A percentile compares a stretch with the other conserved stretches of the same genome.
phyloP scores from a whole-genome alignment of 1,284 basidiomycete genomes.

The Baeospora myosura region DNA sequence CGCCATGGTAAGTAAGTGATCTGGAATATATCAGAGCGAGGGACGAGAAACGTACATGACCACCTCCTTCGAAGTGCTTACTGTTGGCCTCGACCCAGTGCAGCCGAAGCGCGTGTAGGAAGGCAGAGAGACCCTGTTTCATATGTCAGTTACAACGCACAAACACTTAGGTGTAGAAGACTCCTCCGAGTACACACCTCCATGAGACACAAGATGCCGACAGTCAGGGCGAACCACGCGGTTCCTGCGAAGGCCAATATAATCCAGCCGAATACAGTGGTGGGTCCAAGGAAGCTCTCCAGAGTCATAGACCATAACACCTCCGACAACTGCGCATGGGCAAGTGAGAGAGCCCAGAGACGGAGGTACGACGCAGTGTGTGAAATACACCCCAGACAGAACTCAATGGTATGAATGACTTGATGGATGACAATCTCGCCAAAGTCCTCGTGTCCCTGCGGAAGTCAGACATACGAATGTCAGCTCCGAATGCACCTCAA shows the following conservation, averaged over 20 bases:
- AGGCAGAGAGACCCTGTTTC: constrained; percentile 82
- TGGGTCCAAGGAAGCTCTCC: constrained; percentile 46
- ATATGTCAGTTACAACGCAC: not conserved
- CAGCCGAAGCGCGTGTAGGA: constrained; percentile 92
- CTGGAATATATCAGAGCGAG: constrained; percentile 11
- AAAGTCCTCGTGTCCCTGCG: constrained; percentile 78
- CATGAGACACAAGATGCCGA: constrained; percentile 83
- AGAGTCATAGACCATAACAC: constrained; percentile 90
- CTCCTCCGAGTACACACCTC: constrained; percentile 60
- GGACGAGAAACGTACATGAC: constrained; percentile 58
- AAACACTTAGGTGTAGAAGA: not conserved
- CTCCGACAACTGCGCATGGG: constrained; percentile 95
- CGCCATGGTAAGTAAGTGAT: constrained; percentile 22
- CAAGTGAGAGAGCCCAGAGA: constrained; percentile 96
- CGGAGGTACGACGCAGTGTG: constrained; percentile 99
- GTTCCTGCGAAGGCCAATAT: constrained; percentile 59
- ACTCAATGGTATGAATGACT: constrained; percentile 97
- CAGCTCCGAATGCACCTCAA: not conserved
- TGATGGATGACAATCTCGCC: constrained; percentile 95
- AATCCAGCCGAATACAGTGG: constrained; percentile 52
- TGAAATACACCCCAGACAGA: constrained; percentile 96
- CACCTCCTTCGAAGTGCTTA: constrained; percentile 91
- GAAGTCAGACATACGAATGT: constrained; percentile 4
- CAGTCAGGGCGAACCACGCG: constrained; percentile 80
- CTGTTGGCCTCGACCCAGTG: constrained; percentile 98